Base-by-base conservation (phyloP, 495 filamentous ascomycete species). In the Pseudoneurospora amorphoporcata region DNA sequence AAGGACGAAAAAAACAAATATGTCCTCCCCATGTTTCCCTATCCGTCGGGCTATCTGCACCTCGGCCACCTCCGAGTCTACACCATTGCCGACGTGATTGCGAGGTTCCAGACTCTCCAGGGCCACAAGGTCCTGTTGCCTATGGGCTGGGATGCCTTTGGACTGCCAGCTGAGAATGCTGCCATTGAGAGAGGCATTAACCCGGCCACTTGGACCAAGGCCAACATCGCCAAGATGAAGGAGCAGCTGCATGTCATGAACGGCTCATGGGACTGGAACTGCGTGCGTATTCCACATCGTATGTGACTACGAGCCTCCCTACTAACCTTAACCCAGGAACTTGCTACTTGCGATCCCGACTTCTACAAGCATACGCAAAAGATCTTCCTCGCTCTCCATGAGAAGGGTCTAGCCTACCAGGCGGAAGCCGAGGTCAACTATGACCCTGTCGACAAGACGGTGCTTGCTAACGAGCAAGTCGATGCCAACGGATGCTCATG, bases 131-230 rank as follows among this genome's bases (percentile, higher is more conserved):
- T 97, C 39, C 79, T 96, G 32, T 88, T 95, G 69, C 94, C 94
- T 38, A 96, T 97, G 89, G 94, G 93, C 3, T 97, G 94, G 94
- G 94, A 97, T 85, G 93, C 92, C 23, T 96, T 97, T 79, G 94
- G 94, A 3, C 83, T 97, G 53, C 94, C 94, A 9, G 94, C 94
- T 42, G 94, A 97, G 82, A 97, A 97, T 82, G 94, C 94, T 19
- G 94, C 94, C n/a, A 94, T 97, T 73, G 92, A 96, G 82, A 83
- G 90, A 69, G 92, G 92, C 42, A 84, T 95, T 73, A 87, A 93
- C 80, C 92, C 94, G 8, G 90, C 88, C 14, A 83, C 82, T 0
- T 97, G 94, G 94, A 97, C 94, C 23, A 85, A 84, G 76, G 78
- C 85, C 68, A 97, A 97, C 79, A 96, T 97, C 70, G 81, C 82